These are phyloP conservation scores for Colletotrichum acutatum DNA, from an alignment of 2,329 filamentous ascomycete species.

Conservation along the genomic window DNA sequence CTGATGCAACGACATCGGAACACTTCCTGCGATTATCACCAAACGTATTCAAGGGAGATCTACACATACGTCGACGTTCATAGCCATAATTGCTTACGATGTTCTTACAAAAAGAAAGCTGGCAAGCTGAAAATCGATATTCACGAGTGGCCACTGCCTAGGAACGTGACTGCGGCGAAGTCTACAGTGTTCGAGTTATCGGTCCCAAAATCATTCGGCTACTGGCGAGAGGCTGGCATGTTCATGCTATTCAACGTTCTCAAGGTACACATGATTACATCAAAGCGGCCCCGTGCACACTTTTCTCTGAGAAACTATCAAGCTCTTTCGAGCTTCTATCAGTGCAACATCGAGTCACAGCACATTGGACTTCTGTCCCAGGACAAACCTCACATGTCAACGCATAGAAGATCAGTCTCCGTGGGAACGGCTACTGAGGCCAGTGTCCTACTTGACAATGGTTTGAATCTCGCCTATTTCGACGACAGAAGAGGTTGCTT, in stretches of 20 bases:
- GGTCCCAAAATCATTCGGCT: slow-evolving; percentile 50
- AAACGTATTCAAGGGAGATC: background rate
- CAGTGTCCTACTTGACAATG: slow-evolving; percentile 58
- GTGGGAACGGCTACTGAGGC: slow-evolving; percentile 43
- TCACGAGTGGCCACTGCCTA: slow-evolving; percentile 68
- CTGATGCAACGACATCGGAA: slow-evolving; percentile 39
- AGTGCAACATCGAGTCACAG: background rate
- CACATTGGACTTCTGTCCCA: slow-evolving; percentile 47
- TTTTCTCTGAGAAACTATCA: background rate
- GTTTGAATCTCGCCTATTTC: slow-evolving; percentile 51
- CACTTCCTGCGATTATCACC: slow-evolving; percentile 9
- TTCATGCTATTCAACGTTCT: slow-evolving; percentile 55
- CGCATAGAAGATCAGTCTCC: slow-evolving; percentile 44
- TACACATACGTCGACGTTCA: slow-evolving; percentile 25
- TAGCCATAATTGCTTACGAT: slow-evolving; percentile 48
- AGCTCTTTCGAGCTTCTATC: background rate
- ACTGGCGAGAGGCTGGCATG: slow-evolving; percentile 61
- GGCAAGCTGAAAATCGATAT: slow-evolving; percentile 53
- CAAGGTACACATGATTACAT: background rate
- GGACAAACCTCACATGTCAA: slow-evolving; percentile 47
- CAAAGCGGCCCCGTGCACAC: background rate
- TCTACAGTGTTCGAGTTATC: slow-evolving; percentile 64
- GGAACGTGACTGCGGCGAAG: slow-evolving; percentile 44
- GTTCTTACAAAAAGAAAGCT: slow-evolving; percentile 45
- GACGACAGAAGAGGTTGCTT: slow-evolving; percentile 41